Base-by-base conservation (phyloP, 164 flowering plant species). In the Aristolochia fimbriata region DNA sequence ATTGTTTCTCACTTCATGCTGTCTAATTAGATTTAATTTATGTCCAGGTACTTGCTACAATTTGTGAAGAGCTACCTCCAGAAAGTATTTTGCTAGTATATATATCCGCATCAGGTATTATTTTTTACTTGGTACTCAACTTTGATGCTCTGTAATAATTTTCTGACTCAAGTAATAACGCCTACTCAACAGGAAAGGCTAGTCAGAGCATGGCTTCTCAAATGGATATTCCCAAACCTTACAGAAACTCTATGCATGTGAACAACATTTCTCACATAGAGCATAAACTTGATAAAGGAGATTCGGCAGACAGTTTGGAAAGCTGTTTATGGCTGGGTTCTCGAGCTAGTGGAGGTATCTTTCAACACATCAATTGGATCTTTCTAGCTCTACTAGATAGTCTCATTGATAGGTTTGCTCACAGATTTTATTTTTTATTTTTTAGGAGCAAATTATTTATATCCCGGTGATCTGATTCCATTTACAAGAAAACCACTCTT, bases 401-500 rank as follows among this genome's bases (percentile, higher is more conserved):
- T 3, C 9, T 37, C 10, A 7, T 0, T 37, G 43, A 37, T 61
- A 19, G 19, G 3, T 21, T 25, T 30, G 15, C 46, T 53, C 22
- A 37, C 30, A 4, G 17, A 69, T 10, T 9, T 3, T 33, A 15
- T 19, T 24, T 48, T n/a, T 60, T 22, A 23, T 65, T 76, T 71
- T 74, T 15, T 85, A 93, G 99, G 87, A 70, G 68, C 73, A 61
- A 85, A 78, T 76, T 64, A 64, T 60, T 87, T 93, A 47, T 86
- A 83, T 54, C 96, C 97, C 56, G 89, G 82, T 61, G 98, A 93
- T 79, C 59, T 93, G 65, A 74, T 93, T 74, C 97, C 98, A 51
- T 93, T 93, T 70, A 93, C 98, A 13, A 78, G 98, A 64, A 81
- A 77, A 59, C 98, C 98, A 58, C 79, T 87, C 62, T 93, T 93